A percentile compares a stretch with the other conserved stretches of the same genome.
Evolutionary conservation across 768 basidiomycete species (phyloP).

Genomic region (Boletus pseudopeckii): DNA sequence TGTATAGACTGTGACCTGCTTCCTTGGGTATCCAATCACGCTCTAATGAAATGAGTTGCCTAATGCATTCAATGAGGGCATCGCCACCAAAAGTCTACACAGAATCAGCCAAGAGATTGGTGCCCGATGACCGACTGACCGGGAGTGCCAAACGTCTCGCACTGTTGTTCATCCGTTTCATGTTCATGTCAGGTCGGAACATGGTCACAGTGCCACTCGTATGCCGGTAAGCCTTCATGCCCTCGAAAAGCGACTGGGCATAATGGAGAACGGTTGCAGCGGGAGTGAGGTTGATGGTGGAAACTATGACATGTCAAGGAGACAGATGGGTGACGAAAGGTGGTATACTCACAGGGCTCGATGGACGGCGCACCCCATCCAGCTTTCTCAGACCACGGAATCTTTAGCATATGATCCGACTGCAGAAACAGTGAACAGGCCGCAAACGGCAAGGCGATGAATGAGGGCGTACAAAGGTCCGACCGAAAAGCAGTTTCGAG

Average conservation of each 20-base stretch:
- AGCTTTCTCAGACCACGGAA: constrained; percentile 62
- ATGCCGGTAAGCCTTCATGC: constrained; percentile 90
- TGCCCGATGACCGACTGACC: constrained; percentile 37
- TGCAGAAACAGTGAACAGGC: constrained; percentile 24
- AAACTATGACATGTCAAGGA: constrained; percentile 17
- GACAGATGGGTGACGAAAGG: background rate
- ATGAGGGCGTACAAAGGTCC: constrained; percentile 62
- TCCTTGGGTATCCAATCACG: constrained; percentile 89
- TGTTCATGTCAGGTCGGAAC: constrained; percentile 97
- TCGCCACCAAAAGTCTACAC: constrained; percentile 73
- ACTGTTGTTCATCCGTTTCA: constrained; percentile 90
- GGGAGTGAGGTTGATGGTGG: constrained; percentile 24
- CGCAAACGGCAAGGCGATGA: constrained; percentile 3
- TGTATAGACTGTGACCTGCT: constrained; percentile 87
- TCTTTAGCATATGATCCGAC: constrained; percentile 87
- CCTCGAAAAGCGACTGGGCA: constrained; percentile 88
- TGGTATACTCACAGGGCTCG: constrained; percentile 60
- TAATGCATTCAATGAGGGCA: constrained; percentile 73
- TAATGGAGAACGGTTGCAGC: constrained; percentile 83
- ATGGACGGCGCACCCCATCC: constrained; percentile 88
- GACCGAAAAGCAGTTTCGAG: constrained; percentile 75
- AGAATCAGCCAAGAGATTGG: background rate
- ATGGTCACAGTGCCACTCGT: constrained; percentile 69
- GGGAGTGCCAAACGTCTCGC: constrained; percentile 76
- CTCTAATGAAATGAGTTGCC: constrained; percentile 80